A percentile compares a stretch with the other conserved stretches of the same genome.
phyloP scores from a whole-genome alignment of 257 asterid genomes.

The Nicotiana tabacum region DNA sequence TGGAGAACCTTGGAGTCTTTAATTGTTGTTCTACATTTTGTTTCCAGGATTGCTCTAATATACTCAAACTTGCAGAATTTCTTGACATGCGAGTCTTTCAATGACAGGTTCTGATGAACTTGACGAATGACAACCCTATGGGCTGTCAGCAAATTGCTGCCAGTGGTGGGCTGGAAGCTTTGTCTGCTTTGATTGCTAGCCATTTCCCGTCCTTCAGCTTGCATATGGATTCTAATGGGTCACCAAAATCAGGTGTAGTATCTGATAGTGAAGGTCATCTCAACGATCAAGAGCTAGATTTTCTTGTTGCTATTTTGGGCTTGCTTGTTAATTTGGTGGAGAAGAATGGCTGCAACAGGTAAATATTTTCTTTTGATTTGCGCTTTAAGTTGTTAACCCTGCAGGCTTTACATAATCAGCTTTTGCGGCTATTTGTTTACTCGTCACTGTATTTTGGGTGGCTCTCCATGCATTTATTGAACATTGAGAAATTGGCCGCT shows the following conservation, averaged over 20 bases:
- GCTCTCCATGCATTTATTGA: conserved; percentile 2
- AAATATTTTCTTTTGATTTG: conserved; percentile 6
- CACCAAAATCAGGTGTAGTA: conserved; percentile 31
- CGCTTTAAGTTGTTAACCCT: not conserved
- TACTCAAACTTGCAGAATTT: not conserved
- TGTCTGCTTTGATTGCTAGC: conserved; percentile 56
- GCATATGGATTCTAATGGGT: conserved; percentile 18
- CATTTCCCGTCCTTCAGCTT: conserved; percentile 55
- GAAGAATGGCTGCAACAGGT: conserved; percentile 69
- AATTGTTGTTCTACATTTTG: not conserved
- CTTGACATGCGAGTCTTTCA: not conserved
- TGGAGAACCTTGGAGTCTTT: not conserved
- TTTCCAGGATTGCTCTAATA: not conserved
- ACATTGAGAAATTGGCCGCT: not conserved
- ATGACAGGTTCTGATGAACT: conserved; percentile 72
- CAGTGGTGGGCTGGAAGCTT: conserved; percentile 60
- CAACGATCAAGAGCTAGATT: conserved; percentile 66
- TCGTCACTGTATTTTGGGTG: not conserved
- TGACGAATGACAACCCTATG: conserved; percentile 65
- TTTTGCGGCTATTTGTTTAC: not conserved
- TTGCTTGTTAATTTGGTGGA: conserved; percentile 82
- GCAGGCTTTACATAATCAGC: conserved; percentile 11
- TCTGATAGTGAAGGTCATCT: conserved; percentile 33
- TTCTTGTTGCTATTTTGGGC: conserved; percentile 82
- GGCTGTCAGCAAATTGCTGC: conserved; percentile 76